Base-by-base conservation (phyloP, 2,329 filamentous ascomycete species). In the Incumbomyces delicatus region DNA sequence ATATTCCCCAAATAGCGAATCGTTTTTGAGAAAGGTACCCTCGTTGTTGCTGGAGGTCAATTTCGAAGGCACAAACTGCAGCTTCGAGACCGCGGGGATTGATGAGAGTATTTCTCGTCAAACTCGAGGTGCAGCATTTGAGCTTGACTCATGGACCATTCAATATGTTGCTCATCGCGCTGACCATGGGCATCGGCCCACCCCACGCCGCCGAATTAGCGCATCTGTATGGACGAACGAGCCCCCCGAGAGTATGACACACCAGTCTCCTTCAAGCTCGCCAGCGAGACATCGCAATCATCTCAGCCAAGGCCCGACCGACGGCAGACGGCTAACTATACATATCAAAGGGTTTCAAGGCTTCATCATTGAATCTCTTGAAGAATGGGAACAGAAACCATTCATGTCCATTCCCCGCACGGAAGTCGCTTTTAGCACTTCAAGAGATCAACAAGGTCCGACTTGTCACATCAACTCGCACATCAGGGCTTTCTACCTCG, bases 381-480 rank as follows among this genome's bases (percentile, higher is more conserved):
- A 95, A 51, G 84, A 80, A 52, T 83, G 88, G 64, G 88, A 95
- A 61, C 71, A 80, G 2, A 87, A 95, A 48, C 82, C 89, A 0
- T 96, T 95, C 60, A 64, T 96, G 53, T 85, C 80, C 34, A 72
- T 98, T 49, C 92, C 94, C 22, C 79, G 83, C 30, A 87, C 94
- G 56, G 92, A 98, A 61, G 72, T 95, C 22, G 83, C 86, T 1
- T 76, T 96, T 47, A 87, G 83, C 22, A 94, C 92, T 0, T 74
- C 81, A 3, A 94, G 86, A 53, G 92, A 98, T 63, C 78, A 78
- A 27, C 86, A 94, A 58, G 90, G 89, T 0, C 85, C 88, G 0
- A 74, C 95, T 5, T 86, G 95, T 59, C 87, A 96, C 60, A 67
- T 96, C 36, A 87, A 94, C 55, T 85, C 87, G 0, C 78, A 85